Evolutionary conservation across 1,284 basidiomycete species (phyloP).

Genomic region (Cutaneotrichosporon dermatis): DNA sequence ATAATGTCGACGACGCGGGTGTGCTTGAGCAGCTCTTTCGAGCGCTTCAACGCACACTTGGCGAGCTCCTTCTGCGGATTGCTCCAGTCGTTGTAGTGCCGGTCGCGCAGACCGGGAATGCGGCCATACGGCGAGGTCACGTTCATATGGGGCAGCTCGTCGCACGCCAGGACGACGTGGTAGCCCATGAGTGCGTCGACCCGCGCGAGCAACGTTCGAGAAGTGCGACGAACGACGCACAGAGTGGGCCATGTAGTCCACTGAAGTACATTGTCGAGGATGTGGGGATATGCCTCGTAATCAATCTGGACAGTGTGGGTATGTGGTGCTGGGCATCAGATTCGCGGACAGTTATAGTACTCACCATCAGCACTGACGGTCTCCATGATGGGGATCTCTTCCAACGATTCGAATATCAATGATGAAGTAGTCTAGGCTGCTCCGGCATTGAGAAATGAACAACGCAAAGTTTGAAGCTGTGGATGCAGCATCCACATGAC

Average conservation of each 20-base stretch:
- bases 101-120: background rate
- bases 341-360: no score
- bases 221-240: background rate
- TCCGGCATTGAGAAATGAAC: no score
- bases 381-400: no score
- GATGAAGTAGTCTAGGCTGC: no score
- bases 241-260: background rate
- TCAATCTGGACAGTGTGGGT: background rate
- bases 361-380: no score
- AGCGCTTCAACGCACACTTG: background rate
- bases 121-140: background rate
- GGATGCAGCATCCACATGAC: no score
- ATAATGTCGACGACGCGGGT: conserved; percentile 17
- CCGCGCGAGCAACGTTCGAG: background rate
- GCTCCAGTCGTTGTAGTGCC: conserved; percentile 1
- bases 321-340: background rate
- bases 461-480: no score
- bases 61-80: background rate
- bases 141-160: background rate
- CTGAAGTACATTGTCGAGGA: background rate
- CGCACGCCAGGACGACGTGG: conserved; percentile 1
- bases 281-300: conserved; percentile 4
- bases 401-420: no score
- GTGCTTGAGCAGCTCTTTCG: background rate
- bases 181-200: conserved; percentile 3